Conservation (phyloP, 345 rosid species). For the Linum tenue region DNA sequence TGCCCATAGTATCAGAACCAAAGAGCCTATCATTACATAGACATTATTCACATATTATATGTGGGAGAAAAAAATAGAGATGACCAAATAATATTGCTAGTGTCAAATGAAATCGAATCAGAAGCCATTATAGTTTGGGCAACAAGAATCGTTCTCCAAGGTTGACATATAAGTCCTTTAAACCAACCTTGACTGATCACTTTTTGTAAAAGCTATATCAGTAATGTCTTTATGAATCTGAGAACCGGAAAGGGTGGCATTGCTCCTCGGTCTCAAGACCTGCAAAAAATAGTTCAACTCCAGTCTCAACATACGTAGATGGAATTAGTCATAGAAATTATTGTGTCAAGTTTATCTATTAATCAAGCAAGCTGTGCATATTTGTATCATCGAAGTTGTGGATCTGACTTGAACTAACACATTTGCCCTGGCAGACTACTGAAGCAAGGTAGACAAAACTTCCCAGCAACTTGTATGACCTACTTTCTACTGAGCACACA, state of each 20-base stretch:
- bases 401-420: not conserved
- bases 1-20: constrained; percentile 66
- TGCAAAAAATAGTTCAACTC: constrained; percentile 22
- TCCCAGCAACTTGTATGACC: not conserved
- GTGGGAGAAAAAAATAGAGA: not conserved
- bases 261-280: constrained; percentile 50
- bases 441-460: not conserved
- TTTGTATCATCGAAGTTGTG: not conserved
- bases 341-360: not conserved
- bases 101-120: not conserved
- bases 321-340: not conserved
- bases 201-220: constrained; percentile 50
- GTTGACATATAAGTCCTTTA: not conserved
- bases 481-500: not conserved
- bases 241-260: constrained; percentile 46
- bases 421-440: not conserved
- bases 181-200: constrained; percentile 56
- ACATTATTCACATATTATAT: not conserved
- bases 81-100: not conserved
- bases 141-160: no score
- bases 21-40: constrained; percentile 36
- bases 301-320: not conserved
- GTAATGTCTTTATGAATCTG: constrained; percentile 44
- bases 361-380: not conserved
- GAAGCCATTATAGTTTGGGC: not conserved